Evolutionary conservation across 768 basidiomycete species (phyloP).

Genomic region (Naganishia kalamii): DNA sequence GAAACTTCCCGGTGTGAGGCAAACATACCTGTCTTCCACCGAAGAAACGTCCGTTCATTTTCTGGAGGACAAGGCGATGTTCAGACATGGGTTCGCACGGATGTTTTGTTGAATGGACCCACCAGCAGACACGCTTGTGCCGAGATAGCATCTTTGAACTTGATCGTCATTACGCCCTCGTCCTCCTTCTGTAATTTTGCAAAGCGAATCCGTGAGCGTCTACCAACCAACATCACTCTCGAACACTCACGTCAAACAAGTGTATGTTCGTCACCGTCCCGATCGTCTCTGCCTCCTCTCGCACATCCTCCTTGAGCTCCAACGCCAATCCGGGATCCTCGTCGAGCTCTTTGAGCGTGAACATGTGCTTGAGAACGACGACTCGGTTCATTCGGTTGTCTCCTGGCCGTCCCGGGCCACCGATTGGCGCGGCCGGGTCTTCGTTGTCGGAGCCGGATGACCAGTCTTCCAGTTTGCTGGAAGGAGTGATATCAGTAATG

Average conservation of each 20-base stretch:
- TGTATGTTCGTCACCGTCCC: slow-evolving; percentile 95
- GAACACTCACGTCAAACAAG: slow-evolving; percentile 75
- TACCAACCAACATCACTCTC: neutral
- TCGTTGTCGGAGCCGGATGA: slow-evolving; percentile 89
- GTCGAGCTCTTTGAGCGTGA: slow-evolving; percentile 74
- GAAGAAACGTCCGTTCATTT: slow-evolving; percentile 92
- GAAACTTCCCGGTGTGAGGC: too few relatives aligned
- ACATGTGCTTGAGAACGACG: slow-evolving; percentile 94
- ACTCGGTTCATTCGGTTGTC: slow-evolving; percentile 56
- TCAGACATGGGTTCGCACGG: neutral
- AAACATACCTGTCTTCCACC: slow-evolving; percentile 61
- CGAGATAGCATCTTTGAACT: slow-evolving; percentile 84
- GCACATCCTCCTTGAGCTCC: slow-evolving; percentile 91
- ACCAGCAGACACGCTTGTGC: slow-evolving; percentile 88
- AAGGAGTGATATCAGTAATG: neutral
- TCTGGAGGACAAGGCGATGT: slow-evolving; percentile 50
- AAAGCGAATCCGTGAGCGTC: too few relatives aligned
- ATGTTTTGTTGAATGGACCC: slow-evolving; percentile 40
- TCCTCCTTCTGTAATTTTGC: slow-evolving; percentile 75
- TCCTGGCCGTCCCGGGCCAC: slow-evolving; percentile 47
- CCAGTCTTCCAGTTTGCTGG: slow-evolving; percentile 88
- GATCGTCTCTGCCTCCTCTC: slow-evolving; percentile 80
- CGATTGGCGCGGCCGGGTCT: slow-evolving; percentile 33
- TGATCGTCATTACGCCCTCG: slow-evolving; percentile 92
- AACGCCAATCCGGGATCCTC: slow-evolving; percentile 77